phyloP scores from a whole-genome alignment of 805 yeast species.

The Naumovozyma dairenensis region DNA sequence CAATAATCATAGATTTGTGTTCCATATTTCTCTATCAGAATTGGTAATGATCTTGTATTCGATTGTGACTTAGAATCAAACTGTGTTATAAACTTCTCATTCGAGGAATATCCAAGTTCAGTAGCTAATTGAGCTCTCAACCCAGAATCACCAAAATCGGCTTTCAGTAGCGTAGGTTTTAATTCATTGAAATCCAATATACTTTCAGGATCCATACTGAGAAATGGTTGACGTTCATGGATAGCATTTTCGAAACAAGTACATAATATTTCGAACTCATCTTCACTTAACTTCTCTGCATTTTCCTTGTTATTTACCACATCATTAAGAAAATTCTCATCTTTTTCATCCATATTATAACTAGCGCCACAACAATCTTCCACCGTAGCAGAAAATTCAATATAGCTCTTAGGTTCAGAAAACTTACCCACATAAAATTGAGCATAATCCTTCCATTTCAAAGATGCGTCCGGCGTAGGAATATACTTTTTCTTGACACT shows the following conservation, averaged over 20 bases:
- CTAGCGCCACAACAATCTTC: conserved; percentile 85
- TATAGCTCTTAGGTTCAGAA: conserved; percentile 65
- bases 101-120: conserved; percentile 38
- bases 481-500: conserved; percentile 41
- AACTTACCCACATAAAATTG: conserved; percentile 63
- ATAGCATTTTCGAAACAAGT: conserved; percentile 66
- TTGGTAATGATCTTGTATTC: conserved; percentile 36
- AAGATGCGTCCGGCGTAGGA: conserved; percentile 94
- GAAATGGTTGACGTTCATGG: conserved; percentile 76
- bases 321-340: conserved; percentile 53
- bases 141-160: conserved; percentile 36
- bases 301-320: conserved; percentile 30
- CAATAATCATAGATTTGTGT: conserved; percentile 67
- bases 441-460: conserved; percentile 66
- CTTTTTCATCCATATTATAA: conserved; percentile 85
- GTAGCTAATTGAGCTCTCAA: conserved; percentile 49
- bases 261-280: conserved; percentile 75
- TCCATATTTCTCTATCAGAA: conserved; percentile 53
- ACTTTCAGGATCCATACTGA: conserved; percentile 75
- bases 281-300: conserved; percentile 46
- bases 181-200: conserved; percentile 64
- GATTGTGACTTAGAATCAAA: conserved; percentile 34
- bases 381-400: conserved; percentile 88
- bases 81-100: conserved; percentile 45
- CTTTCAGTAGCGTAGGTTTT: conserved; percentile 37